Evolutionary conservation across 1,284 basidiomycete genomes (phyloP), one percentile per base, ranked within the genome.

Genomic region (Marasmius tenuissimus): DNA sequence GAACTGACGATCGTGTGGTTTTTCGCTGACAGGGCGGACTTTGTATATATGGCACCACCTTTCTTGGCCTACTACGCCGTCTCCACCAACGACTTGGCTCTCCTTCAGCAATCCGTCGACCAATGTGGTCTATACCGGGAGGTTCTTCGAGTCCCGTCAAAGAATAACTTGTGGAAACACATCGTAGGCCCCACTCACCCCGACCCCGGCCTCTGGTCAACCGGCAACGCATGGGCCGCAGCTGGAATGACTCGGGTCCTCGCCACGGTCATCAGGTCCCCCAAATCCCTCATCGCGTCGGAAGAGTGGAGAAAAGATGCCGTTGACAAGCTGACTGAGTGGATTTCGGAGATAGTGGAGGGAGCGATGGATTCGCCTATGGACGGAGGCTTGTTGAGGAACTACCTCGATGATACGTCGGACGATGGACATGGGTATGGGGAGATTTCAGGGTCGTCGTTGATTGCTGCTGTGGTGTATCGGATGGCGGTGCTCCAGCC

Each of bases 11-110:
- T 27, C 27, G 27, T 27, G 4, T 27, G 27, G 27, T 27, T 27
- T 27, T 27, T 27, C 22, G 20, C 14, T 33, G 22, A n/a, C 72
- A 86, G 85, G 86, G 77, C 83, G 22, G 86, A 88, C 69, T 79
- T 73, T 64, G 74, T 86, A 0, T 87, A 82, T 69, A 88, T 88
- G 86, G 85, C 81, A 4, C 84, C 84, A 6, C 86, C 86, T 0
- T 86, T 86, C 71, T 71, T 87, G 2, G 85, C 85, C 0, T 85
- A 82, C 64, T 78, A 83, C 59, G 85, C 81, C 12, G 79, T 78
- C 0, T 76, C 79, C 49, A 77, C 75, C 1, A 59, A 70, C 18
- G 78, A 84, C 66, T 62, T 70, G 37, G 73, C 72, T 0, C 71
- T 86, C 2, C 70, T 88, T 4, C 70, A 72, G 34, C 71, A 78